phyloP scores from a whole-genome alignment of 2,329 filamentous ascomycete species.

The Trichophyton equinum region DNA sequence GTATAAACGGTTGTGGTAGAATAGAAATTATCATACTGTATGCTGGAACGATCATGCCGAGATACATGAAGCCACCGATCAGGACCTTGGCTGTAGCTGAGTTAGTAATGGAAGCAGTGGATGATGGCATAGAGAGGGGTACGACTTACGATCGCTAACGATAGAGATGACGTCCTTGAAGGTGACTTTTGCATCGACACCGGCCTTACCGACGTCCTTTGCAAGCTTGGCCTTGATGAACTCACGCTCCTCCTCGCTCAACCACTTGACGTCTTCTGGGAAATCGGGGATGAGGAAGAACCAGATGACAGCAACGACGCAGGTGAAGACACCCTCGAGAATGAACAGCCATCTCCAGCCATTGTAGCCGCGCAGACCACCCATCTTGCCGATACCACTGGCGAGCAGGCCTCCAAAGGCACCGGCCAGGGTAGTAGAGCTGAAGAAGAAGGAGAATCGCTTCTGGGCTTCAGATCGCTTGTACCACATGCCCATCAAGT shows the following conservation, averaged over 20 bases:
- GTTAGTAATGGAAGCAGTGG: constrained; percentile 11
- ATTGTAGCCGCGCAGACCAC: constrained; percentile 44
- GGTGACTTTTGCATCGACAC: constrained; percentile 49
- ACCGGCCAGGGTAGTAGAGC: constrained; percentile 50
- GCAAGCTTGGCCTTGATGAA: constrained; percentile 55
- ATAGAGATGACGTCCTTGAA: constrained; percentile 47
- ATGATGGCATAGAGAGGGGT: not conserved
- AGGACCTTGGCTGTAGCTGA: constrained; percentile 46
- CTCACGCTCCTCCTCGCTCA: constrained; percentile 54
- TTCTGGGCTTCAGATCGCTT: constrained; percentile 76
- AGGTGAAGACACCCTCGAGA: constrained; percentile 51
- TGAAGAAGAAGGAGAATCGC: constrained; percentile 89
- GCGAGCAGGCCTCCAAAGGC: constrained; percentile 52
- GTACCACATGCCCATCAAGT: constrained; percentile 74
- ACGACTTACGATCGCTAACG: constrained; percentile 50
- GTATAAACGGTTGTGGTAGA: not conserved
- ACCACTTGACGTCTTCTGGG: constrained; percentile 61
- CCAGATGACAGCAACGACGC: constrained; percentile 43
- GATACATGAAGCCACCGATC: constrained; percentile 67
- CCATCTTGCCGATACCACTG: constrained; percentile 47
- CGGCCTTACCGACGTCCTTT: constrained; percentile 56
- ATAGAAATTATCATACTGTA: constrained; percentile 38
- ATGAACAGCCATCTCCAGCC: constrained; percentile 46
- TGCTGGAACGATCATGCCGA: constrained; percentile 63
- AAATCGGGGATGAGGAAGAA: constrained; percentile 63